Conservation (phyloP, 2,329 filamentous ascomycete genomes). For the Alternaria arborescens region DNA sequence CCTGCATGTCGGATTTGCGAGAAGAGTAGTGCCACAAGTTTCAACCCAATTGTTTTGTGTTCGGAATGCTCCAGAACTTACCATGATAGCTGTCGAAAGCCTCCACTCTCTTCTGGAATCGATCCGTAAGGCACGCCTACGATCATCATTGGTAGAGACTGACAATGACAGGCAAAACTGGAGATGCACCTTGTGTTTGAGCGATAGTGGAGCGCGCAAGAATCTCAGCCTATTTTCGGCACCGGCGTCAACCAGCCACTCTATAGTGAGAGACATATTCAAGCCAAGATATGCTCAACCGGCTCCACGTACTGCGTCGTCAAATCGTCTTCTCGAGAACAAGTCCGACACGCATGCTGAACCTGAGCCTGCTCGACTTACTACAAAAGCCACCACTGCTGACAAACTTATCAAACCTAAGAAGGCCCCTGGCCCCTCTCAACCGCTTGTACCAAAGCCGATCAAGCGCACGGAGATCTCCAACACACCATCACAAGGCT, state of each 20-base stretch:
- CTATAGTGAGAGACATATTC: constrained; percentile 8
- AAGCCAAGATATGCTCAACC: not conserved
- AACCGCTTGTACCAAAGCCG: not conserved
- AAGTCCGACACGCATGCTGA: not conserved
- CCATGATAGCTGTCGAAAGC: constrained; percentile 48
- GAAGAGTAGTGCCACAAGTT: constrained; percentile 27
- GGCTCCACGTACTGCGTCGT: not conserved
- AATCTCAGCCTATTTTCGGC: not conserved
- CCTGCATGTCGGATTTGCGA: constrained; percentile 44
- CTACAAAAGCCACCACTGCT: not conserved
- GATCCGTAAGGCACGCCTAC: constrained; percentile 18
- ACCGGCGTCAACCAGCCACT: not conserved
- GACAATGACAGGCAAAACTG: constrained; percentile 19
- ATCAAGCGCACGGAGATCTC: constrained; percentile 18
- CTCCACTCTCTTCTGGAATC: constrained; percentile 18
- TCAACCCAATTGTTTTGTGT: constrained; percentile 44
- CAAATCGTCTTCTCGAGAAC: not conserved
- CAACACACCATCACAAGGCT: constrained; percentile 27
- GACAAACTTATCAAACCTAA: not conserved
- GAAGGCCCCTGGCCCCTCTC: not conserved
- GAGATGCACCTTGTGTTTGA: constrained; percentile 26
- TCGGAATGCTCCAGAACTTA: constrained; percentile 45
- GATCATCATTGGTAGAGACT: constrained; percentile 1
- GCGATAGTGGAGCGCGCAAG: not conserved
- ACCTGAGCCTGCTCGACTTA: not conserved